Base-by-base conservation (phyloP, 306 rosid species). In the Casuarina cunninghamiana region DNA sequence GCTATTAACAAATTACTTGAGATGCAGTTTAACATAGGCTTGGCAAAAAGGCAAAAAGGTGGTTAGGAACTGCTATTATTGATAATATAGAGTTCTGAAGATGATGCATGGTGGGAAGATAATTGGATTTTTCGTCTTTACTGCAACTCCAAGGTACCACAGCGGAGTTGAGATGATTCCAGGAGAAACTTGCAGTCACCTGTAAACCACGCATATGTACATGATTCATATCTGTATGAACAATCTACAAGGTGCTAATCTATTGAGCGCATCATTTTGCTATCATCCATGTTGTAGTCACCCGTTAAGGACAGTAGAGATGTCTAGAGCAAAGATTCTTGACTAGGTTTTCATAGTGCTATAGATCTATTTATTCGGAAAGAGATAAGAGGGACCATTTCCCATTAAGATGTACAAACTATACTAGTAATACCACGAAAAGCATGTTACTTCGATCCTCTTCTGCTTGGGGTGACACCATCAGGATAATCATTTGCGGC, bases 381-480 rank as follows among this genome's bases (percentile, higher is more conserved):
- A 16, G 11, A 17, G 2, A 15, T 51, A 46, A 57, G 17, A 35
- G 32, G 7, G 44, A 80, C 43, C 17, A 43, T 39, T 66, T 66
- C 44, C 69, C 71, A 39, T 65, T 73, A 73, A 73, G 78, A 61
- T 43, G 37, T 72, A 51, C 74, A 44, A 62, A 73, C 49, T 73
- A 72, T 16, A 72, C 9, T 44, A 63, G 16, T 72, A 62, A 72
- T 6, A 4, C 63, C 65, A 32, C 17, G 68, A 79, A 72, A 48
- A 69, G 70, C 41, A 37, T 54, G 76, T 61, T 83, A 58, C 54
- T 58, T 80, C 1, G 63, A 66, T 55, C 54, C 69, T 78, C 49
- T 72, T 75, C 44, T 67, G 54, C 82, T 26, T n/a, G 21, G 70
- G 71, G 72, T 68, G 61, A 81, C 42, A 83, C 70, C 55, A 67